Evolutionary conservation across 2,329 filamentous ascomycete species (phyloP), one percentile per base, ranked within the genome.

Genomic region (Neonectria neomacrospora): DNA sequence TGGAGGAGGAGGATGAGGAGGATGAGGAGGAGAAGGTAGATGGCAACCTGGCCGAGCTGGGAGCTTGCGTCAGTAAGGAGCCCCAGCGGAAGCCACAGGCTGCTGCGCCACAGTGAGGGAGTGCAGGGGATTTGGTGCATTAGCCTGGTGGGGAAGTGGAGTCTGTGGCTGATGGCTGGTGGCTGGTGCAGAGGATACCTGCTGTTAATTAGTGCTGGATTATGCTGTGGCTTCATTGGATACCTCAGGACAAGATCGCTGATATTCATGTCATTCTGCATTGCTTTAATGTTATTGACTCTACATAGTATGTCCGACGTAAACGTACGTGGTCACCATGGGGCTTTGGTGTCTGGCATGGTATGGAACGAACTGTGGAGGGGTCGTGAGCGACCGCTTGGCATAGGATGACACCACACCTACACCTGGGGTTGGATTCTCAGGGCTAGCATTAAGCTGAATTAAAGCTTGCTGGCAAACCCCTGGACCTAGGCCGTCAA

Each of bases 41-140:
- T 41, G 14, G 50, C 44, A 44, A 47, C 45, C 50, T 52, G 30
- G 48, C 41, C 34, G 47, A 61, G 54, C 69, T 65, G 54, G 61
- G 61, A 67, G 71, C 71, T 73, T 73, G 71, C 71, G 71, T 73
- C 71, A 73, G 71, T 71, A 44, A 41, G 52, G 63, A 45, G 48
- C 12, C 52, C 32, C 26, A 5, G 23, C 53, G 58, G 42, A 22
- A 71, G 65, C 70, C 70, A 72, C 70, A 56, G 22, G 22, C 14
- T 8, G 22, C 47, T 53, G 56, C 53, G 63, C 65, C 65, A 66
- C 64, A 45, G 34, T 26, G 12, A 20, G 30, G 12, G 22, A 54
- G 30, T 10, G 18, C 26, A 52, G 23, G 8, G 32, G 8, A 28
- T 12, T 22, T 30, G 54, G 44, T 50, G 26, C 23, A 39, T 41